These are phyloP conservation scores for Canariomyces notabilis DNA, from an alignment of 2,329 filamentous ascomycete genomes.

Conservation along the genomic window DNA sequence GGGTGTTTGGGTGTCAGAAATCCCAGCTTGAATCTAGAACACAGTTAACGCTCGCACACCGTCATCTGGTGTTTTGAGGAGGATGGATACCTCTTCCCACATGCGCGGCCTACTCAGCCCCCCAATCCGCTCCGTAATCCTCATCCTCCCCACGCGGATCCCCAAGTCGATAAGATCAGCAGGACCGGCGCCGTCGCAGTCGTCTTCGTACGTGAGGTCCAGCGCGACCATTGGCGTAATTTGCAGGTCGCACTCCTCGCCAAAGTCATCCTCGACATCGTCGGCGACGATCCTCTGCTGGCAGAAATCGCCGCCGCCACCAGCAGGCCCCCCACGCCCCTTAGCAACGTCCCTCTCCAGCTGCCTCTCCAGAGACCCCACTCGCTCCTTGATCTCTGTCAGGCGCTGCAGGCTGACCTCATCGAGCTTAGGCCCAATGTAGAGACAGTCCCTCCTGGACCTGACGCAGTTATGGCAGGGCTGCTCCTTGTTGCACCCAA, in stretches of 20 bases:
- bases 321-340: constrained; percentile 21
- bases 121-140: constrained; percentile 69
- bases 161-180: constrained; percentile 68
- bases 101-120: constrained; percentile 67
- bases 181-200: constrained; percentile 38
- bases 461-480: constrained; percentile 65
- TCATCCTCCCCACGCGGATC: constrained; percentile 65
- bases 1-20: constrained; percentile 5
- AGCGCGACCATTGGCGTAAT: constrained; percentile 57
- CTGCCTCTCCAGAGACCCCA: constrained; percentile 64
- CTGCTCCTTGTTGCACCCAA: constrained; percentile 70
- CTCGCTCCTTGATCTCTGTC: constrained; percentile 74
- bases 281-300: constrained; percentile 42
- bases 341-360: constrained; percentile 64
- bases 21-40: constrained; percentile 19
- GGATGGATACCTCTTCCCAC: constrained; percentile 56
- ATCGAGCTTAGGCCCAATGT: constrained; percentile 63
- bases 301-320: constrained; percentile 11
- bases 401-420: constrained; percentile 64
- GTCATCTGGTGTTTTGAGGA: neutral
- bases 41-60: neutral
- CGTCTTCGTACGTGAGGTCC: constrained; percentile 66
- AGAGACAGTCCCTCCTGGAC: constrained; percentile 52
- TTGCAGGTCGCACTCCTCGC: constrained; percentile 47
- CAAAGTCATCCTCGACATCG: constrained; percentile 38